phyloP scores from a whole-genome alignment of 164 flowering plant genomes.

The Macadamia tetraphylla region DNA sequence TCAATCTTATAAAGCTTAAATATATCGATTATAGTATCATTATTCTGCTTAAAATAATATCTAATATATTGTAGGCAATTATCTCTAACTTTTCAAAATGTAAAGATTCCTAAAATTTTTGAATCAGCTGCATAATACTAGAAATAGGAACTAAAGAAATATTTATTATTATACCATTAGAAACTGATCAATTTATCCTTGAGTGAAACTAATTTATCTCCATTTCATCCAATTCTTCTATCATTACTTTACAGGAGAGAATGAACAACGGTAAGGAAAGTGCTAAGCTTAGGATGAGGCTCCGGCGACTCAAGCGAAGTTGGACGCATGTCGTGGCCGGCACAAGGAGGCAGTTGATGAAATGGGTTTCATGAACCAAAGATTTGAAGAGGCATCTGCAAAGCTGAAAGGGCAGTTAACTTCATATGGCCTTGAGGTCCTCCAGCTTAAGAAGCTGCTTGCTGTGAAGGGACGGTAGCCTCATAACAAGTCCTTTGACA shows the following conservation, averaged over 20 bases:
- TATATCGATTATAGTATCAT: too few species aligned
- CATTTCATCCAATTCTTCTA: background rate
- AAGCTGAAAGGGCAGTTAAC: constrained; percentile 53
- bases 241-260: constrained; percentile 32
- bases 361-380: constrained; percentile 43
- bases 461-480: constrained; percentile 7
- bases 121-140: too few species aligned
- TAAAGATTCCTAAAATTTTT: too few species aligned
- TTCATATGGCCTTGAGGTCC: constrained; percentile 37
- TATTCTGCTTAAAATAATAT: too few species aligned
- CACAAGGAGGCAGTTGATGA: constrained; percentile 50
- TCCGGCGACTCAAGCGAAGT: constrained; percentile 56
- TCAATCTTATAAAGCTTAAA: too few species aligned
- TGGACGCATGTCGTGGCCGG: constrained; percentile 50
- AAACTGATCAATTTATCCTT: too few species aligned
- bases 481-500: background rate
- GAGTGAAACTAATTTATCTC: background rate
- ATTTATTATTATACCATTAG: too few species aligned
- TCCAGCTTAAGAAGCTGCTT: constrained; percentile 59
- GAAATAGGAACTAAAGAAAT: too few species aligned
- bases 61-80: too few species aligned
- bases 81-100: too few species aligned
- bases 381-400: constrained; percentile 49
- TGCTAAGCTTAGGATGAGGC: constrained; percentile 71
- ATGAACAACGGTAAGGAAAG: constrained; percentile 29